phyloP scores from a whole-genome alignment of 768 basidiomycete genomes.

The Rhodotorula babjevae region DNA sequence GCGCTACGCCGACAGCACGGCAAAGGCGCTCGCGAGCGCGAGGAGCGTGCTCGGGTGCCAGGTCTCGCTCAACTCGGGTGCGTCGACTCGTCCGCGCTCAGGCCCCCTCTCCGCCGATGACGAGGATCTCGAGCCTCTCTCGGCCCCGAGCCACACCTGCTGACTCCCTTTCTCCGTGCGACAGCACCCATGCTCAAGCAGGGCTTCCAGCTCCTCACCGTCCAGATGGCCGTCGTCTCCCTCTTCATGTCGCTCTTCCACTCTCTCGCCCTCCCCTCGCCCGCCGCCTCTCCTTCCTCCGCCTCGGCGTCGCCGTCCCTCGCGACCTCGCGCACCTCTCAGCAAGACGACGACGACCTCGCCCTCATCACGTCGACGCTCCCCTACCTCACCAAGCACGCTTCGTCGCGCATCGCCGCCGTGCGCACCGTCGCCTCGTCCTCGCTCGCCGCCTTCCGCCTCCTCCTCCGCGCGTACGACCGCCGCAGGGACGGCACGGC shows the following conservation, averaged over 20 bases:
- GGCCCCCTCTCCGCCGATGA: neutral
- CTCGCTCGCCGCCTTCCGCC: neutral
- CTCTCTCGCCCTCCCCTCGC: neutral
- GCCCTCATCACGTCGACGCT: slow-evolving; percentile 3
- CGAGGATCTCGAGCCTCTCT: no score
- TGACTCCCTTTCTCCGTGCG: neutral
- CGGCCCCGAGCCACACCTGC: neutral
- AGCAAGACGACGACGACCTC: neutral
- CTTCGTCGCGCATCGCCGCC: neutral
- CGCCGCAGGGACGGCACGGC: neutral
- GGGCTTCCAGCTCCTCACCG: slow-evolving; percentile 13
- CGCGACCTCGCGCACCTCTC: no score
- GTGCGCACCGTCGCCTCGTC: slow-evolving; percentile 12
- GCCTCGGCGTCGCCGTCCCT: neutral
- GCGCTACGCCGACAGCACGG: slow-evolving; percentile 8
- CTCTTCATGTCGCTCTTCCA: slow-evolving; percentile 9
- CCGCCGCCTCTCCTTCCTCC: neutral
- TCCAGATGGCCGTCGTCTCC: neutral
- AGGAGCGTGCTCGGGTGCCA: neutral
- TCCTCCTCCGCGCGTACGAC: slow-evolving; percentile 4
- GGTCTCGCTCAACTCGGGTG: slow-evolving; percentile 7
- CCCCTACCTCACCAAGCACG: neutral
- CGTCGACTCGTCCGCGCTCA: neutral
- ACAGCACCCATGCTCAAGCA: slow-evolving; percentile 4
- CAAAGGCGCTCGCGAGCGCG: slow-evolving; percentile 6